These are phyloP conservation scores for Diplotaxis tenuifolia DNA, from an alignment of 345 rosid species.

Conservation along the genomic window DNA sequence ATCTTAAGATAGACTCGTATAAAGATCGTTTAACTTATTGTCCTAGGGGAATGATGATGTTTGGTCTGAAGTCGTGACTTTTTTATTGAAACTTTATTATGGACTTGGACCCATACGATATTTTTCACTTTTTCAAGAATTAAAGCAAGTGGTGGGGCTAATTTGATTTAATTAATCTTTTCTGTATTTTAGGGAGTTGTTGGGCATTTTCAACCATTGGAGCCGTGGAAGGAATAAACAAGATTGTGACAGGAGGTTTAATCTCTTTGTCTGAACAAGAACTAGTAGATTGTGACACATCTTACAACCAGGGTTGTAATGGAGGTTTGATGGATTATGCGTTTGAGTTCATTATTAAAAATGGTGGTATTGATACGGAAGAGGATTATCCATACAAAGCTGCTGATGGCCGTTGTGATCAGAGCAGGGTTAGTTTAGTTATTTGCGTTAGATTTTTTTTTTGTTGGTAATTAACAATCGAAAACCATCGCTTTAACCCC, in stretches of 20 bases:
- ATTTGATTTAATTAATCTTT: not conserved
- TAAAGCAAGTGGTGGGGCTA: not conserved
- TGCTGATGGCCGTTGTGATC: constrained; percentile 60
- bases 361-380: constrained; percentile 84
- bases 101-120: not conserved
- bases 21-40: too few relatives aligned
- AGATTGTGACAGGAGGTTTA: constrained; percentile 76
- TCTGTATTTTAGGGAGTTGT: constrained; percentile 67
- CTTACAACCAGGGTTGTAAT: constrained; percentile 79
- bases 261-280: constrained; percentile 86
- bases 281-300: constrained; percentile 78
- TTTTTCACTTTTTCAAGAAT: not conserved
- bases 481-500: not conserved
- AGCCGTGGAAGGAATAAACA: constrained; percentile 90
- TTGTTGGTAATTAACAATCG: not conserved
- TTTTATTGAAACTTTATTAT: not conserved
- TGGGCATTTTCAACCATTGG: constrained; percentile 96
- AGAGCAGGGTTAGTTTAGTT: constrained; percentile 53
- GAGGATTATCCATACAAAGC: constrained; percentile 80
- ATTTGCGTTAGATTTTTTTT: not conserved
- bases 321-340: constrained; percentile 97
- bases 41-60: constrained; percentile 1
- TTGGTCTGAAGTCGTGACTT: not conserved
- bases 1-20: too few relatives aligned
- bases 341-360: constrained; percentile 79